A percentile compares a stretch with the other conserved stretches of the same genome.
These are phyloP conservation scores for Candida namnaoensis DNA, from an alignment of 805 yeast species.

Conservation along the genomic window DNA sequence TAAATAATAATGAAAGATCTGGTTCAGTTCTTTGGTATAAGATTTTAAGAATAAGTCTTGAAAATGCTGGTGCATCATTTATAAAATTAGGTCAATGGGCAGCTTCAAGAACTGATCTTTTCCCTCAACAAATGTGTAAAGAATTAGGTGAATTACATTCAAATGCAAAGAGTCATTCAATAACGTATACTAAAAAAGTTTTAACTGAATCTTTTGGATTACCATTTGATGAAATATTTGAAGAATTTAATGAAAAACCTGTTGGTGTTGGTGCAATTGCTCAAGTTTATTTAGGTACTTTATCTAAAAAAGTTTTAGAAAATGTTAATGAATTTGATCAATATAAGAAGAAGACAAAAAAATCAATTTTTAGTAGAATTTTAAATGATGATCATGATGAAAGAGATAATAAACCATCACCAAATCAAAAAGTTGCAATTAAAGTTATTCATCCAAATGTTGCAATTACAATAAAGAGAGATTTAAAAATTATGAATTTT, in stretches of 20 bases:
- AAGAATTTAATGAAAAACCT: conserved; percentile 66
- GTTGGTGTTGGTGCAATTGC: conserved; percentile 99
- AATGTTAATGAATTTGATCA: conserved; percentile 20
- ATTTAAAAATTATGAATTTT: conserved; percentile 72
- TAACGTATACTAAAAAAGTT: conserved; percentile 48
- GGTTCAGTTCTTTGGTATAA: conserved; percentile 72
- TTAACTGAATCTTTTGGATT: conserved; percentile 49
- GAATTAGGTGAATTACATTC: conserved; percentile 77
- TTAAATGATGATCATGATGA: conserved; percentile 3
- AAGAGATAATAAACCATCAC: conserved; percentile 12
- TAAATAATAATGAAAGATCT: conserved; percentile 30
- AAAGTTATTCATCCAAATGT: conserved; percentile 91
- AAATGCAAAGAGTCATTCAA: conserved; percentile 66
- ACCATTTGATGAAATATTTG: conserved; percentile 64
- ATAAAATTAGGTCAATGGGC: conserved; percentile 98
- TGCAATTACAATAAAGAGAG: conserved; percentile 63
- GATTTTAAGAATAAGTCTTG: conserved; percentile 57
- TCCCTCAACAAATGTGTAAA: conserved; percentile 69
- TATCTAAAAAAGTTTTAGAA: conserved; percentile 36
- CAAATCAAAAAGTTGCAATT: conserved; percentile 66
- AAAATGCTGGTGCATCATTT: conserved; percentile 87
- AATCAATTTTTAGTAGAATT: conserved; percentile 1
- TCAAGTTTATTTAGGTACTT: conserved; percentile 77
- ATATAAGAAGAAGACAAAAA: conserved; percentile 16
- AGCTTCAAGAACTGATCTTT: conserved; percentile 91